A percentile compares a stretch with the other conserved stretches of the same genome.
These are phyloP conservation scores for Backusella luteola DNA, from an alignment of 192 early-diverging fungal species.

Conservation along the genomic window DNA sequence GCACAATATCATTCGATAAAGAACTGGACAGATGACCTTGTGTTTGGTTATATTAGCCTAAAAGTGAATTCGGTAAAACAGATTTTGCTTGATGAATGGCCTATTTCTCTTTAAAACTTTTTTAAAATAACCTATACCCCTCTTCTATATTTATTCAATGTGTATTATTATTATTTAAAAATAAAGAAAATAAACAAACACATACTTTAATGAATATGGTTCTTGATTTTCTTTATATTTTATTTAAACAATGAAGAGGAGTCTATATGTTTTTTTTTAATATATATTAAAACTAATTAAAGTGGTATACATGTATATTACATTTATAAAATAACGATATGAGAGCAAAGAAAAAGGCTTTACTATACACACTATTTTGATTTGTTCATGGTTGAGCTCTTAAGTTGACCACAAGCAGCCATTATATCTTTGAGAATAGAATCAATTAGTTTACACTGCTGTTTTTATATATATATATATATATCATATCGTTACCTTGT, in stretches of 20 bases:
- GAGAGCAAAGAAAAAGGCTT: background rate
- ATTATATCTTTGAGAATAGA: conserved; percentile 57
- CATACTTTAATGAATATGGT: background rate
- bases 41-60: background rate
- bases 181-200: background rate
- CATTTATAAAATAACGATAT: background rate
- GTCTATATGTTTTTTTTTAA: background rate
- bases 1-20: background rate
- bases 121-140: background rate
- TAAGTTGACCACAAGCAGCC: conserved; percentile 77
- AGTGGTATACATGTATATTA: background rate
- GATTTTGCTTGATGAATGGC: background rate
- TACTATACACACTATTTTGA: background rate
- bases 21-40: background rate
- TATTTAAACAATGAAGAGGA: background rate
- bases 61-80: background rate
- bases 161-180: background rate
- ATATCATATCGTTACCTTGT: conserved; percentile 23
- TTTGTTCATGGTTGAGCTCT: conserved; percentile 14
- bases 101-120: background rate
- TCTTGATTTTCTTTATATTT: background rate
- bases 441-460: background rate
- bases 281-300: background rate
- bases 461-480: too few relatives aligned
- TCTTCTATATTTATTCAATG: background rate